Percentiles rank a stretch among this genome's conserved stretches.
Evolutionary conservation across 2,329 filamentous ascomycete species (phyloP).

Genomic region (Amauroascus niger): DNA sequence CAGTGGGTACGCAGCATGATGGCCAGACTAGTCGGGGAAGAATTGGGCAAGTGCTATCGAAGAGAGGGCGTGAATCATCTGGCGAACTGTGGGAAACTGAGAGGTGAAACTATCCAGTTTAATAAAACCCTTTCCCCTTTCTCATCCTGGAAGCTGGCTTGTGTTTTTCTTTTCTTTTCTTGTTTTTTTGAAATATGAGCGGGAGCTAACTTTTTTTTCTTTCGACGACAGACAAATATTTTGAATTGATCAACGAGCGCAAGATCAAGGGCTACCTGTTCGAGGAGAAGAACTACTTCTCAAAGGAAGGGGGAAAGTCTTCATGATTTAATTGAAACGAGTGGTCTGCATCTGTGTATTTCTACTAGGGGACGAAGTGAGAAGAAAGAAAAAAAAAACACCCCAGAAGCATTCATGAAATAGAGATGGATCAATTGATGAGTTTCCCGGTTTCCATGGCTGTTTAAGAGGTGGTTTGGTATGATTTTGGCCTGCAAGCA

Average conservation of each 20-base stretch:
- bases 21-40: conserved; percentile 54
- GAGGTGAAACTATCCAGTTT: too few relatives aligned
- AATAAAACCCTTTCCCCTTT: too few relatives aligned
- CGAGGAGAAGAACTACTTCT: conserved; percentile 53
- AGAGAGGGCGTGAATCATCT: conserved; percentile 57
- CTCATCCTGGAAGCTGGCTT: background rate
- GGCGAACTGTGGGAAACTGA: conserved; percentile 56
- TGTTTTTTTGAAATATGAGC: background rate
- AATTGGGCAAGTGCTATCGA: conserved; percentile 58
- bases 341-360: background rate
- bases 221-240: conserved; percentile 50
- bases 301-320: conserved; percentile 6
- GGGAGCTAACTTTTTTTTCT: background rate
- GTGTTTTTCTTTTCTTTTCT: background rate
- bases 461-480: too few relatives aligned
- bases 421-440: conserved; percentile 5
- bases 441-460: background rate
- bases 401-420: background rate
- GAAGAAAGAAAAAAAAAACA: background rate
- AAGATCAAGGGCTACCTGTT: conserved; percentile 56
- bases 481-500: too few relatives aligned
- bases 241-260: conserved; percentile 53
- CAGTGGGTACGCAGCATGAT: conserved; percentile 63
- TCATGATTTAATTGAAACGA: background rate
- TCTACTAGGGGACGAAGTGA: background rate